Base-by-base conservation (phyloP, 2,329 filamentous ascomycete species). In the Fusarium sp. region DNA sequence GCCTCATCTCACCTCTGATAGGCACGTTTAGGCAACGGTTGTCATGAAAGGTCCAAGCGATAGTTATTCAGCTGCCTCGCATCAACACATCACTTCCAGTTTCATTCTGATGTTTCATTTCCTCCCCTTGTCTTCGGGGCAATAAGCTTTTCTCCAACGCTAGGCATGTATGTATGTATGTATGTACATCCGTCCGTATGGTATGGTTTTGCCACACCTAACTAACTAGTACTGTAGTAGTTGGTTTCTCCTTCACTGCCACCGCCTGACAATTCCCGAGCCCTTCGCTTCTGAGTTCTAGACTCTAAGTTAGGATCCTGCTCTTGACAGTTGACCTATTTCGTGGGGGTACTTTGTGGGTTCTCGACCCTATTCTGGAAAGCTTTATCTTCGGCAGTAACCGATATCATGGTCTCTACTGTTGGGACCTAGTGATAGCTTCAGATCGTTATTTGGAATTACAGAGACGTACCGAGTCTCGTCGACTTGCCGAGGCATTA, bases 101-200 rank as follows among this genome's bases (percentile, higher is more conserved):
- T 49, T 28, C 35, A 35, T 24, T 44, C 24, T 55, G 15, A n/a
- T 55, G 8, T 31, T 15, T 66, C 49, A 35, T 55, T 45, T 52
- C 47, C 63, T 52, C 49, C 65, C 64, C 57, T 74, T 47, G 45
- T 38, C 54, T 62, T 45, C 24, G 41, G 39, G 60, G 61, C 64
- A 42, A 69, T 48, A 75, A 77, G 59, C 71, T 77, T 75, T 77
- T 62, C 62, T 67, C 63, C 55, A 26, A 57, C 54, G 56, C 67
- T 57, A 70, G 62, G 58, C 62, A 57, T 54, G 67, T 70, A 72
- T 33, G 33, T 33, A 45, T 72, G 65, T 42, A n/a, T 42, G 9
- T 39, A n/a, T 14, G 10, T 42, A 6, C 26, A 20, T 47, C 18
- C 12, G 18, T 28, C 24, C 17, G n/a, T 44, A 55, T 51, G 66